Conservation (phyloP, 805 yeast species). For the Sporopachydermia quercuum region DNA sequence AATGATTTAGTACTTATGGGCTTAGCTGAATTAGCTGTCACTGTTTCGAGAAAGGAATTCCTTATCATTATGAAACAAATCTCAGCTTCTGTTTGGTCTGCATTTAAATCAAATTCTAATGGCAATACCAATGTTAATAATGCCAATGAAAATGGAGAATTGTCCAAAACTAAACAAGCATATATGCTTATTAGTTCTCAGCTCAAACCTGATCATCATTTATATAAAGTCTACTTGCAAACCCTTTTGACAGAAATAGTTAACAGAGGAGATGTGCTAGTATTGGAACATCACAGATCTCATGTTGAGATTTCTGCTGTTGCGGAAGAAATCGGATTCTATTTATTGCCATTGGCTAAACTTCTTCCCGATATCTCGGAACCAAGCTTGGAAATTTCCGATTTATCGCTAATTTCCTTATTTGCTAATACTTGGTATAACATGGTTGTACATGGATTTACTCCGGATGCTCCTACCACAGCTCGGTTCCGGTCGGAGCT, state of each 20-base stretch:
- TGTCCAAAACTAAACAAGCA: slow-evolving; percentile 15
- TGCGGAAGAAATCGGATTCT: slow-evolving; percentile 51
- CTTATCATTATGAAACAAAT: slow-evolving; percentile 43
- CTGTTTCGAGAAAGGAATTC: slow-evolving; percentile 53
- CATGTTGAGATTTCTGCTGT: slow-evolving; percentile 55
- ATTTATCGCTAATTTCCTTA: slow-evolving; percentile 36
- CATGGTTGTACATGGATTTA: slow-evolving; percentile 80
- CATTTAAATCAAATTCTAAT: slow-evolving; percentile 30
- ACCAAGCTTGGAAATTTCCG: slow-evolving; percentile 26
- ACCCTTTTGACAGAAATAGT: slow-evolving; percentile 56
- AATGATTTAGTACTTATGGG: slow-evolving; percentile 46
- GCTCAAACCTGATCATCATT: slow-evolving; percentile 21
- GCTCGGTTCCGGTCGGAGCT: slow-evolving; percentile 33
- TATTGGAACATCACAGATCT: slow-evolving; percentile 64
- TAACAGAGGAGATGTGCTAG: slow-evolving; percentile 66
- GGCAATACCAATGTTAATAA: too few species aligned
- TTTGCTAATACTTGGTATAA: slow-evolving; percentile 93
- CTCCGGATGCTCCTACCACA: slow-evolving; percentile 26
- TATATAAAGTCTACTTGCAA: slow-evolving; percentile 41
- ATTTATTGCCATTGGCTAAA: slow-evolving; percentile 60
- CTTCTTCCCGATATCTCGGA: slow-evolving; percentile 47
- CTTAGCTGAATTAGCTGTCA: slow-evolving; percentile 45
- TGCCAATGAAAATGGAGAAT: slow-evolving; percentile 24
- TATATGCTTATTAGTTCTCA: neutral
- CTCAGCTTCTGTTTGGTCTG: slow-evolving; percentile 31